Conservation (phyloP, 305 asterid species). For the Fraxinus platypoda region DNA sequence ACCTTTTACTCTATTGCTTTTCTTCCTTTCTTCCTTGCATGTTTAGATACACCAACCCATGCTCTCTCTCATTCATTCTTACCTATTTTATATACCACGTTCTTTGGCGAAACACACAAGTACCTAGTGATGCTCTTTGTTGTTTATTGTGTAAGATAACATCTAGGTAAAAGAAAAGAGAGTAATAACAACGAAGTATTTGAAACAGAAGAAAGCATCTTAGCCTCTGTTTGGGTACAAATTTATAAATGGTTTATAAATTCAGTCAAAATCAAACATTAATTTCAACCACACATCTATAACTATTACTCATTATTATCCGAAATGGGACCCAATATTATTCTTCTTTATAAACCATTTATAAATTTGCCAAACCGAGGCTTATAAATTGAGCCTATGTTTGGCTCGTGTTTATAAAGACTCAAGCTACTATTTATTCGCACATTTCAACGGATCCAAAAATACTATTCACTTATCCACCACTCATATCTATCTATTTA, state of each 20-base stretch:
- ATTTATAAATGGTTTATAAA: too few species aligned
- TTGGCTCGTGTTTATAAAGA: background rate
- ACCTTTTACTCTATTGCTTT: background rate
- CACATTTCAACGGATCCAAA: too few species aligned
- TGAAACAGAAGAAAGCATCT: background rate
- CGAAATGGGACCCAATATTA: too few species aligned
- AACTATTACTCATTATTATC: too few species aligned
- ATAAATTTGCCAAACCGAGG: background rate
- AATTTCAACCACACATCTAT: background rate
- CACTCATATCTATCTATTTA: too few species aligned
- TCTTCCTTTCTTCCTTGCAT: background rate
- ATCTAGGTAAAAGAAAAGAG: background rate
- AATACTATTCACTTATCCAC: too few species aligned
- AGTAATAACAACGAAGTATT: constrained; percentile 5
- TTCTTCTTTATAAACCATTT: background rate
- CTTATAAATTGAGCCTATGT: background rate
- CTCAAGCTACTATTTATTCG: background rate
- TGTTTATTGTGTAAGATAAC: constrained; percentile 4
- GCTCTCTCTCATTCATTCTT: constrained; percentile 6
- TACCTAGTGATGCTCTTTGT: background rate
- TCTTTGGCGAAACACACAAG: background rate
- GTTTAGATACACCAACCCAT: constrained; percentile 15
- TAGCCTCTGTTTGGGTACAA: background rate
- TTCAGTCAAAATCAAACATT: too few species aligned
- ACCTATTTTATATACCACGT: background rate